Evolutionary conservation across 192 early-diverging fungal species (phyloP), one percentile per base, ranked within the genome.

Genomic region (Geranomyces variabilis): DNA sequence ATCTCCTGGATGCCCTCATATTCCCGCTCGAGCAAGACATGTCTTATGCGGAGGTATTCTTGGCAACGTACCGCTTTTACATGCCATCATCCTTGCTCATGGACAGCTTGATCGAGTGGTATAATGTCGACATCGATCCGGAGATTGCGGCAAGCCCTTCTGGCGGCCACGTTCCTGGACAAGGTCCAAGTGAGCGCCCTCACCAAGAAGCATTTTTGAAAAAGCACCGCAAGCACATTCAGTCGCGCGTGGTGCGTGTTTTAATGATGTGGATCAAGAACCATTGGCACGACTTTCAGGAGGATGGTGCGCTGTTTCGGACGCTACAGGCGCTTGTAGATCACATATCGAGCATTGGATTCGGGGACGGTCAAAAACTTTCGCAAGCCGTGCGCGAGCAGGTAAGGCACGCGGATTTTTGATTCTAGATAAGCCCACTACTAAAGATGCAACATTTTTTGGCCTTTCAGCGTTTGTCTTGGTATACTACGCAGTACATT

Each of bases 371-470:
- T 9, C 85, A 87, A 66, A 84, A 84, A 56, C 68, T 87, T 63
- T 76, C 75, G 12, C 85, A 87, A 62, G 85, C 85, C 24, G 78
- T 87, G 48, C 78, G 85, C 8, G 85, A 87, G 53, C 84, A 86
- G 74, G 80, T 84, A 43, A 17, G n/a, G 77, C 43, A 71, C 53
- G 26, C 3, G 36, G 36, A n/a, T n/a, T n/a, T n/a, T n/a, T n/a
- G n/a, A n/a, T n/a, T n/a, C n/a, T 10, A 47, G 19, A 19, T 19
- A 47, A 13, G 12, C 46, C 57, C 76, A 77, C 55, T 66, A 77
- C 48, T 77, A n/a, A 48, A n/a, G 12, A 22, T 48, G 21, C 28
- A 10, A 47, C 46, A 47, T 47, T 47, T 47, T 19, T 19, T 47
- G 46, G 19, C 19, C 19, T 47, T 47, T 19, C 72, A 86, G 82